A percentile compares a stretch with the other conserved stretches of the same genome.
Conservation (phyloP, 768 basidiomycete species). For the Pilatotrama ljubarskyi region DNA sequence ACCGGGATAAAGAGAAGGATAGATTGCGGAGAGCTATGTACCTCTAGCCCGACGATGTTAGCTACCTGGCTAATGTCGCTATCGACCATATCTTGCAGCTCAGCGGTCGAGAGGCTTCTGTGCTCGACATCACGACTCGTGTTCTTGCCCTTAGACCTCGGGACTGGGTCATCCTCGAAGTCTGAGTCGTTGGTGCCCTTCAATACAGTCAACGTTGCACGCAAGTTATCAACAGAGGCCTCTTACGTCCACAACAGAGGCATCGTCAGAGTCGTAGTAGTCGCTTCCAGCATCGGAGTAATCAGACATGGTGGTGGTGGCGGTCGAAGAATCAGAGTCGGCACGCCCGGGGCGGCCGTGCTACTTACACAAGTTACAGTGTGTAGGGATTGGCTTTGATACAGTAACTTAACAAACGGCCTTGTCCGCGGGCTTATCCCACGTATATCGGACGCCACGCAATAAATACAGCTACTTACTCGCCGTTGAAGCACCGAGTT, state of each 20-base stretch:
- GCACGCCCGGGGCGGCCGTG: neutral
- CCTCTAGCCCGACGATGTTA: constrained; percentile 32
- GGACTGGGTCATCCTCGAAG: constrained; percentile 18
- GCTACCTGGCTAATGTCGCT: constrained; percentile 30
- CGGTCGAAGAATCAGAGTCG: neutral
- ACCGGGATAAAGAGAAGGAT: constrained; percentile 5
- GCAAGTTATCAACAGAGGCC: neutral
- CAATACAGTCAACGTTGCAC: constrained; percentile 1
- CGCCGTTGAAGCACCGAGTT: too few species aligned
- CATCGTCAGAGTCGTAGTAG: constrained; percentile 29
- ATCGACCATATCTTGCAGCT: constrained; percentile 26
- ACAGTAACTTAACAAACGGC: neutral
- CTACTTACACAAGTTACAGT: too few species aligned
- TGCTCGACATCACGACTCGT: constrained; percentile 23
- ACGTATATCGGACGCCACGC: too few species aligned
- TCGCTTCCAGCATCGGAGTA: constrained; percentile 30
- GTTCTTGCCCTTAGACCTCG: constrained; percentile 28
- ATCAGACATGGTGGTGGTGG: constrained; percentile 28
- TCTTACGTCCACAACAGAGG: constrained; percentile 24
- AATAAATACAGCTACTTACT: too few species aligned
- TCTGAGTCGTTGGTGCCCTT: constrained; percentile 29
- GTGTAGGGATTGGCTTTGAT: neutral
- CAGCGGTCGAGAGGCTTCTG: constrained; percentile 25
- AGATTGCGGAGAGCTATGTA: constrained; percentile 16
- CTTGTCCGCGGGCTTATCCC: too few species aligned